These are phyloP conservation scores for Pseudopyrenochaeta lycopersici DNA, from an alignment of 2,329 filamentous ascomycete species.

Conservation along the genomic window DNA sequence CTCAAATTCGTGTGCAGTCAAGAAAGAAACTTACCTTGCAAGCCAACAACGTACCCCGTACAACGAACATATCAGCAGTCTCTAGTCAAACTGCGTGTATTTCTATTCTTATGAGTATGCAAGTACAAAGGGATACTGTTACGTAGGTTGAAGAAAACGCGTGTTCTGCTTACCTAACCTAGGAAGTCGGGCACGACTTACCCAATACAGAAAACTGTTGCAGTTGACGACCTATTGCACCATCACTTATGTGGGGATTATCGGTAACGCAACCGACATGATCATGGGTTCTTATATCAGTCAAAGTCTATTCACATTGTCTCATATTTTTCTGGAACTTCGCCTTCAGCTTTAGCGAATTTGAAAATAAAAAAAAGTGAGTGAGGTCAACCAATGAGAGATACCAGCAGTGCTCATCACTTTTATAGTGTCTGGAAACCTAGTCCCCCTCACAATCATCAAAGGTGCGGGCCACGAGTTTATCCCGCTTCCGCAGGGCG, in stretches of 20 bases:
- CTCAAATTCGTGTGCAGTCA: no score
- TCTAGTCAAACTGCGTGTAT: no score
- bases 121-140: no score
- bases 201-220: conserved; percentile 27
- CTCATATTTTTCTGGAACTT: neutral
- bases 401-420: neutral
- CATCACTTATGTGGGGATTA: conserved; percentile 7
- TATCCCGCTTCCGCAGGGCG: conserved; percentile 34
- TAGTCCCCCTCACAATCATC: conserved; percentile 35
- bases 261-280: conserved; percentile 1
- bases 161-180: conserved; percentile 20
- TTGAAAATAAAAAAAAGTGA: conserved; percentile 1
- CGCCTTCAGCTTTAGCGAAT: neutral
- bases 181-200: conserved; percentile 24
- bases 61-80: no score
- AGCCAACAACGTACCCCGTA: no score
- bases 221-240: conserved; percentile 1
- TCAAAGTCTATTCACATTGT: neutral
- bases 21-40: no score
- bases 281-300: neutral
- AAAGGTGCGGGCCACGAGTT: conserved; percentile 35
- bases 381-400: neutral
- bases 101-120: no score
- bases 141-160: no score
- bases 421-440: conserved; percentile 19